Conservation (phyloP, 805 yeast genomes). For the Kuraishia molischiana region DNA sequence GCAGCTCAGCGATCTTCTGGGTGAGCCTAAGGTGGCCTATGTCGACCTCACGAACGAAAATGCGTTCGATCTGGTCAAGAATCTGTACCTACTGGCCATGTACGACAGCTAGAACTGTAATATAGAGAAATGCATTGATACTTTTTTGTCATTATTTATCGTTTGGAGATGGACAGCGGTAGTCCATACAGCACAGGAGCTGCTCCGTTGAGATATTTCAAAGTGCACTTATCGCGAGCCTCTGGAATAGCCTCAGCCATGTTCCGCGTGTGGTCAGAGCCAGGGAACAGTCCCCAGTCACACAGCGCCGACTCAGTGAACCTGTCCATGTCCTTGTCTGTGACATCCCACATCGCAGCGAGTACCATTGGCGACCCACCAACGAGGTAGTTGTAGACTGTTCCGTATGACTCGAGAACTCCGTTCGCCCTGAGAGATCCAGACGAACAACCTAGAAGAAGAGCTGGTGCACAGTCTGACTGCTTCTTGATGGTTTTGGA, state of each 20-base stretch:
- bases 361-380: constrained; percentile 80
- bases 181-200: constrained; percentile 90
- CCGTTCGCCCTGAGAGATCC: constrained; percentile 55
- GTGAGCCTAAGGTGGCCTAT: neutral
- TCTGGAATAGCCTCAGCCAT: constrained; percentile 47
- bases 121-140: neutral
- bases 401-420: constrained; percentile 62
- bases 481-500: constrained; percentile 40
- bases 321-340: constrained; percentile 88
- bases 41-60: neutral
- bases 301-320: constrained; percentile 55
- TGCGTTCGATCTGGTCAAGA: neutral
- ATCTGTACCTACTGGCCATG: neutral
- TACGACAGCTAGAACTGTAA: neutral
- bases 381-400: constrained; percentile 61
- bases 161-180: constrained; percentile 33
- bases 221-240: constrained; percentile 59
- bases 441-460: constrained; percentile 87
- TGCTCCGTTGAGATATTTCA: constrained; percentile 77
- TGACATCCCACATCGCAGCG: constrained; percentile 93
- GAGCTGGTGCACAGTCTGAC: constrained; percentile 40
- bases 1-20: neutral
- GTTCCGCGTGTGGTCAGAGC: constrained; percentile 10
- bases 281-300: constrained; percentile 51
- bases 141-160: neutral